Evolutionary conservation across 2,329 filamentous ascomycete genomes (phyloP).

Genomic region (Fusarium clavum): DNA sequence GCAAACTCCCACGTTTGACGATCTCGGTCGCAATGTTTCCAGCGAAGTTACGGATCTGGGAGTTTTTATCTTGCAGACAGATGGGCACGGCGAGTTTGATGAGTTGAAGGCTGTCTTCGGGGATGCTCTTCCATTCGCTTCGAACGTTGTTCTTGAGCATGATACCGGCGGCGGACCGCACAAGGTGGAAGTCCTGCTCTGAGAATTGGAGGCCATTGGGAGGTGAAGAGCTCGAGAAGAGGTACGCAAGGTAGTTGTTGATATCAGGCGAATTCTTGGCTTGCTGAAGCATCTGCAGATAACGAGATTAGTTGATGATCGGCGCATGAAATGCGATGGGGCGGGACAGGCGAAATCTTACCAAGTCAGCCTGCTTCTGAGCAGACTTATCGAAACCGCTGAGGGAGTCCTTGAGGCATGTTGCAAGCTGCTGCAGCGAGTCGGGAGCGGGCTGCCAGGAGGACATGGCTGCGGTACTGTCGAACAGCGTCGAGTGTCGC

Average conservation of each 20-base stretch:
- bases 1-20: slow-evolving; percentile 83
- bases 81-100: slow-evolving; percentile 83
- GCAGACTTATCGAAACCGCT: slow-evolving; percentile 82
- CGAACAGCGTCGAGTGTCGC: slow-evolving; percentile 28
- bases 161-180: slow-evolving; percentile 88
- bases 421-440: slow-evolving; percentile 88
- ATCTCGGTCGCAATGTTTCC: slow-evolving; percentile 96
- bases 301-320: slow-evolving; percentile 37
- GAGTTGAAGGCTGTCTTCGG: slow-evolving; percentile 77
- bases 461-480: slow-evolving; percentile 71
- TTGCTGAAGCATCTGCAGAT: slow-evolving; percentile 85
- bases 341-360: slow-evolving; percentile 58
- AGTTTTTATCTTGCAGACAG: slow-evolving; percentile 82
- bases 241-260: slow-evolving; percentile 95
- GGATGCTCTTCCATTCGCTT: slow-evolving; percentile 78
- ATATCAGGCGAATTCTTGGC: slow-evolving; percentile 91
- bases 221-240: slow-evolving; percentile 79
- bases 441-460: slow-evolving; percentile 92
- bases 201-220: slow-evolving; percentile 71
- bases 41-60: slow-evolving; percentile 87
- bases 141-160: slow-evolving; percentile 97
- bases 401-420: slow-evolving; percentile 91
- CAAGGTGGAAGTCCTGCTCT: slow-evolving; percentile 74
- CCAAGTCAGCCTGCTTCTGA: slow-evolving; percentile 90
- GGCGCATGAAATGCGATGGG: slow-evolving; percentile 26